Evolutionary conservation across 495 filamentous ascomycete genomes (phyloP).

Genomic region (Patellaria atrata): DNA sequence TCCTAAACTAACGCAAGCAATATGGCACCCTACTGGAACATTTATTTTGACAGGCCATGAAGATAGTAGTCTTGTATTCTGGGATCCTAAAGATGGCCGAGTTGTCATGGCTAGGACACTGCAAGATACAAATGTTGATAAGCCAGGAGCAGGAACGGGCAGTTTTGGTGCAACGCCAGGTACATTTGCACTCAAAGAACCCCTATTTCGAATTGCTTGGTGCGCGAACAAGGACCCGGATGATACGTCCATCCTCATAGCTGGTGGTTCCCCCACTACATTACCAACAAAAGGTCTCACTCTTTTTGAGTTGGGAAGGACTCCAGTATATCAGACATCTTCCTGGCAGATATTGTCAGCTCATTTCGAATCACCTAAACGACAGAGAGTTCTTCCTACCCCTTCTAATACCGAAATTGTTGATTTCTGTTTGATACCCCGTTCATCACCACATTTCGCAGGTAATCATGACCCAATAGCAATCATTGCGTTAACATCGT

Average conservation of each 20-base stretch:
- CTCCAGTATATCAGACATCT: conserved; percentile 80
- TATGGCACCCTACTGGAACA: conserved; percentile 92
- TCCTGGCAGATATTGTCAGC: conserved; percentile 67
- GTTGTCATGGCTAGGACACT: conserved; percentile 72
- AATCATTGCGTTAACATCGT: conserved; percentile 59
- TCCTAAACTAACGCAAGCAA: conserved; percentile 59
- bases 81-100: conserved; percentile 87
- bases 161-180: conserved; percentile 29
- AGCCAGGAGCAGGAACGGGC: conserved; percentile 36
- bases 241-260: conserved; percentile 77
- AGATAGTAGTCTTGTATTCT: conserved; percentile 78
- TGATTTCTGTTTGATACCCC: conserved; percentile 74
- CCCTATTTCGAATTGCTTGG: conserved; percentile 68
- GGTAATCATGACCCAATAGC: conserved; percentile 84
- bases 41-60: conserved; percentile 82
- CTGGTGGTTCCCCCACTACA: conserved; percentile 56
- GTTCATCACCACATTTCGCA: conserved; percentile 66
- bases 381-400: conserved; percentile 52
- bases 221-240: conserved; percentile 85
- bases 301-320: conserved; percentile 76
- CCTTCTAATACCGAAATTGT: conserved; percentile 65
- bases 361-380: conserved; percentile 60
- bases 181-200: conserved; percentile 44
- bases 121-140: conserved; percentile 53
- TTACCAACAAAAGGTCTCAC: conserved; percentile 59